Conservation (phyloP, 768 basidiomycete species). For the Psilocybe tampanensis region DNA sequence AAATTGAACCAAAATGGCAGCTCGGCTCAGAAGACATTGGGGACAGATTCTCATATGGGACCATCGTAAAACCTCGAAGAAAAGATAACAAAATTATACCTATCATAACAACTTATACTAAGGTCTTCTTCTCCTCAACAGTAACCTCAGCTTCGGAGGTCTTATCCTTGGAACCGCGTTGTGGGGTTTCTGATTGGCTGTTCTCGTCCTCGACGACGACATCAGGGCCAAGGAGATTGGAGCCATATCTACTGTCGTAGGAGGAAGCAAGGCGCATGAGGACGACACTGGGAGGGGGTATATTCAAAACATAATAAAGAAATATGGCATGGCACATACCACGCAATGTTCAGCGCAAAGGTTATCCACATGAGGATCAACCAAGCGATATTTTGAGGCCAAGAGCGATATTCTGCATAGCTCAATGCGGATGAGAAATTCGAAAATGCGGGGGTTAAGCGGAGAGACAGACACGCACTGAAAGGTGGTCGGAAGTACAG, state of each 20-base stretch:
- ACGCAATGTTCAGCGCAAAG: constrained; percentile 23
- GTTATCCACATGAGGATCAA: constrained; percentile 36
- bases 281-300: not conserved
- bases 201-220: not conserved
- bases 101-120: no score
- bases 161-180: not conserved
- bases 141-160: not conserved
- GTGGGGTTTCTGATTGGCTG: not conserved
- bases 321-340: constrained; percentile 20
- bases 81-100: no score
- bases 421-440: not conserved
- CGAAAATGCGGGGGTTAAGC: not conserved
- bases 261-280: not conserved
- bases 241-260: not conserved
- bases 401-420: constrained; percentile 29
- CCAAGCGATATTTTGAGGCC: constrained; percentile 36
- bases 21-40: no score
- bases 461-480: constrained; percentile 16
- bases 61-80: no score
- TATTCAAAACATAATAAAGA: not conserved
- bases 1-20: no score
- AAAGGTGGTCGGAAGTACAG: constrained; percentile 31
- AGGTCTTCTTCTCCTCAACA: not conserved
- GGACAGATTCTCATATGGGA: no score
- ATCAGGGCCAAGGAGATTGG: not conserved